A percentile compares a stretch with the other conserved stretches of the same genome.
Evolutionary conservation across 306 rosid genomes (phyloP).

Genomic region (Phaseolus lunatus): DNA sequence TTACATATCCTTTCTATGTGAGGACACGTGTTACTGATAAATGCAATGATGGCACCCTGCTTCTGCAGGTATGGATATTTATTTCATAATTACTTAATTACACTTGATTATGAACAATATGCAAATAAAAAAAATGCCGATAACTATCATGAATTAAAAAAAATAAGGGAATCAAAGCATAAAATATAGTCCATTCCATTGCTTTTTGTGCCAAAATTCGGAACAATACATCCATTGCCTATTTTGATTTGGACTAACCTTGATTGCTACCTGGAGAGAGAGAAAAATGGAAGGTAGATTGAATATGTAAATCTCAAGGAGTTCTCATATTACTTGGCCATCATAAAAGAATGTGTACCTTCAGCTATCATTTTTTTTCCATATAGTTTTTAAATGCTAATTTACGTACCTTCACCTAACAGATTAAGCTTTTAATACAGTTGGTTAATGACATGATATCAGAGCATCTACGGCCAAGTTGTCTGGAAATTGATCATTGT

Average conservation of each 20-base stretch:
- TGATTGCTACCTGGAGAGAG: background rate
- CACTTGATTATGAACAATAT: slow-evolving; percentile 34
- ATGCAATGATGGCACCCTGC: slow-evolving; percentile 89
- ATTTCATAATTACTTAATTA: slow-evolving; percentile 35
- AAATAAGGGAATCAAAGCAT: slow-evolving; percentile 14
- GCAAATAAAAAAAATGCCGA: background rate
- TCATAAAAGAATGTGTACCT: background rate
- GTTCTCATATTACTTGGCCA: background rate
- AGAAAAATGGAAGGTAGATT: background rate
- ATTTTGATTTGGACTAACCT: slow-evolving; percentile 10
- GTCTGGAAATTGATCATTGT: background rate
- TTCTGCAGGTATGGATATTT: slow-evolving; percentile 80
- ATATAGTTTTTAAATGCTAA: background rate
- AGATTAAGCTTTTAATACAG: background rate
- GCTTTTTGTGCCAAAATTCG: slow-evolving; percentile 34
- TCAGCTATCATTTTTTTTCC: background rate
- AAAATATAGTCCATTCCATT: slow-evolving; percentile 11
- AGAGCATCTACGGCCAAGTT: background rate
- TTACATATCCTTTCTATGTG: slow-evolving; percentile 94
- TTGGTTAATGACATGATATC: background rate
- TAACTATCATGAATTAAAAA: background rate
- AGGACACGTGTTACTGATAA: slow-evolving; percentile 84
- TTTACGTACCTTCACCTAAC: background rate
- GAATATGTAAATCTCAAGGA: background rate
- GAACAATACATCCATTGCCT: slow-evolving; percentile 16